Evolutionary conservation across 371 early-diverging fungal genomes (phyloP).

Genomic region (Phascolomyces articulosus): DNA sequence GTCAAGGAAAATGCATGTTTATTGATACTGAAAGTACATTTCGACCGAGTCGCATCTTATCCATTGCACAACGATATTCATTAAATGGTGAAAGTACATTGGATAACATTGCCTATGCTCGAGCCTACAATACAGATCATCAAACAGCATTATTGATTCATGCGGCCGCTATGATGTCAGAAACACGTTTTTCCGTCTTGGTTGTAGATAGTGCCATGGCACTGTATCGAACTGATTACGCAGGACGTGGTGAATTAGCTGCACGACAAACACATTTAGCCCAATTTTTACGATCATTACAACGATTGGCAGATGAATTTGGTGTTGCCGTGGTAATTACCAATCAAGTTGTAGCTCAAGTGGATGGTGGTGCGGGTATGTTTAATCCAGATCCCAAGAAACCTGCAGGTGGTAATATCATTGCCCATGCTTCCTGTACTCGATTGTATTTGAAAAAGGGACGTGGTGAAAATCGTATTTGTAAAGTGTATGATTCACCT

Average conservation of each 20-base stretch:
- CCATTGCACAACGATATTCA: conserved; percentile 92
- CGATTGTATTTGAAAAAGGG: conserved; percentile 84
- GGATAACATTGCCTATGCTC: conserved; percentile 96
- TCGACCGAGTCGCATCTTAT: conserved; percentile 90
- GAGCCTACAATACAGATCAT: conserved; percentile 99
- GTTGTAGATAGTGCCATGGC: conserved; percentile 98
- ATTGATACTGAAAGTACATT: conserved; percentile 99
- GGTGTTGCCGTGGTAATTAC: conserved; percentile 82
- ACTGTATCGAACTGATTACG: conserved; percentile 98
- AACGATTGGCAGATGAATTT: conserved; percentile 93
- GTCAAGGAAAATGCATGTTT: conserved; percentile 96
- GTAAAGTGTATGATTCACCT: conserved; percentile 93
- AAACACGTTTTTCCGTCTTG: conserved; percentile 86
- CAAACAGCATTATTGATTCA: conserved; percentile 91
- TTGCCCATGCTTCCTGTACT: conserved; percentile 96
- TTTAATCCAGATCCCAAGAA: conserved; percentile 97
- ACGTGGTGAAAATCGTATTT: conserved; percentile 80
- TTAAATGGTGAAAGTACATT: conserved; percentile 90
- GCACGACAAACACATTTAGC: conserved; percentile 98
- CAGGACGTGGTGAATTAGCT: conserved; percentile 97
- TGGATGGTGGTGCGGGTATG: conserved; percentile 93
- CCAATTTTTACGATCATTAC: conserved; percentile 87
- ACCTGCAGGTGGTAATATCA: conserved; percentile 98
- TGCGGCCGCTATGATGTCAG: conserved; percentile 98
- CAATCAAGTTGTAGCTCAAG: conserved; percentile 98